Evolutionary conservation across 2,329 filamentous ascomycete species (phyloP).

Genomic region (Acrocalymma vagum): DNA sequence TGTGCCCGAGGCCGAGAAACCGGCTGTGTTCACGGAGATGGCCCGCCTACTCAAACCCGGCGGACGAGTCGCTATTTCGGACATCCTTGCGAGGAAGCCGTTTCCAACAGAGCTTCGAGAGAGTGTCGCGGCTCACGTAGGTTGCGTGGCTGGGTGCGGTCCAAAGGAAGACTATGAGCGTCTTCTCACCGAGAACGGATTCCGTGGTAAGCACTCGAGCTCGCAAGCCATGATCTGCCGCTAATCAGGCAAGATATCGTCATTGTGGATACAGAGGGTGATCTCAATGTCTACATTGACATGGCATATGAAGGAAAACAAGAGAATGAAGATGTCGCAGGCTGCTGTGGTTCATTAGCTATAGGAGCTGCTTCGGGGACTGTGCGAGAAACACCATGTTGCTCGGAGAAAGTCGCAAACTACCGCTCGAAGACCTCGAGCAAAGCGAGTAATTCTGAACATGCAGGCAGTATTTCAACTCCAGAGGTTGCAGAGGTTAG

Average conservation of each 20-base stretch:
- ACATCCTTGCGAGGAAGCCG: constrained; percentile 64
- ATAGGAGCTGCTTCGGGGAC: constrained; percentile 3
- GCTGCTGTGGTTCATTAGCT: constrained; percentile 5
- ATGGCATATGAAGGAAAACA: constrained; percentile 3
- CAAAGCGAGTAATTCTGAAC: no score
- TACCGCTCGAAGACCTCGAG: no score
- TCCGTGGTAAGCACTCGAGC: constrained; percentile 7
- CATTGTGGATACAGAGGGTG: constrained; percentile 12
- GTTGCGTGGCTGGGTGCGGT: constrained; percentile 68
- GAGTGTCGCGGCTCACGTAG: constrained; percentile 64
- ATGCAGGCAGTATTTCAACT: no score
- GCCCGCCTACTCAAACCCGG: constrained; percentile 64
- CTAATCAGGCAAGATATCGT: constrained; percentile 12
- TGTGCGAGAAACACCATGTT: no score
- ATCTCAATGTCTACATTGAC: constrained; percentile 17
- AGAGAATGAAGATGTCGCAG: constrained; percentile 1
- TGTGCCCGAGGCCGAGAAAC: constrained; percentile 31
- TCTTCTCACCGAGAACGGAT: constrained; percentile 4
- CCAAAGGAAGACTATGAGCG: constrained; percentile 36
- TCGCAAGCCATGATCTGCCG: neutral
- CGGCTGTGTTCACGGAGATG: constrained; percentile 63
- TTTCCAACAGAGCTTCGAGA: constrained; percentile 59
- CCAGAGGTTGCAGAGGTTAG: no score
- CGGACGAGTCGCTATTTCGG: constrained; percentile 66
- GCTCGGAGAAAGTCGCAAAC: no score